Conservation (phyloP, 2,329 filamentous ascomycete genomes). For the Diplodia corticola region DNA sequence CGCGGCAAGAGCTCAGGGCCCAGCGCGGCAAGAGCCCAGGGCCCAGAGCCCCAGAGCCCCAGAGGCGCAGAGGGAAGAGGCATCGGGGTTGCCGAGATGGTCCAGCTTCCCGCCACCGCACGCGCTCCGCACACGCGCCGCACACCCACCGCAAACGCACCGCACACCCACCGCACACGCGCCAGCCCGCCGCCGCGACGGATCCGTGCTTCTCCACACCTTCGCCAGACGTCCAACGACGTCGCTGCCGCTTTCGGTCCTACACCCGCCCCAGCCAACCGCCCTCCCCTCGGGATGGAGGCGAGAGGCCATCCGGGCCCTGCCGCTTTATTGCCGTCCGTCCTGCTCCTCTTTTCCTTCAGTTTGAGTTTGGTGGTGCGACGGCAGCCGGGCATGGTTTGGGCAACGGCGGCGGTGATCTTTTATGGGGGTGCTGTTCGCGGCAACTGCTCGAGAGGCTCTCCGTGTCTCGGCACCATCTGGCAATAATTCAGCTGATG, state of each 20-base stretch:
- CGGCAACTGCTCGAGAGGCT: not conserved
- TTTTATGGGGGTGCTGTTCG: constrained; percentile 7
- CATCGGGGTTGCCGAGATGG: constrained; percentile 7
- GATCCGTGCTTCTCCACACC: constrained; percentile 2
- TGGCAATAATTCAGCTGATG: too few relatives aligned
- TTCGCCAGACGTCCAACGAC: not conserved
- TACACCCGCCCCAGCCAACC: not conserved
- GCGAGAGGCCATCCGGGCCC: not conserved
- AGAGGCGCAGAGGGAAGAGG: not conserved
- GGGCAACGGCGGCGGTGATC: constrained; percentile 1
- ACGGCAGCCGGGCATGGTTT: not conserved
- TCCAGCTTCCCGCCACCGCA: not conserved
- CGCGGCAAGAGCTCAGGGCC: not conserved
- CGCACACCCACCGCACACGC: not conserved
- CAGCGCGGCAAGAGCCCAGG: not conserved
- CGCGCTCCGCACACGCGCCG: too few relatives aligned
- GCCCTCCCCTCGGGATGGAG: not conserved
- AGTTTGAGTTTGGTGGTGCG: constrained; percentile 19
- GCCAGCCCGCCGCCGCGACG: not conserved
- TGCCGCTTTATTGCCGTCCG: not conserved
- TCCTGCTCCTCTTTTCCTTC: not conserved
- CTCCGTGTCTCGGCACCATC: too few relatives aligned
- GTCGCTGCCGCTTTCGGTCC: not conserved
- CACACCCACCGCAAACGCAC: not conserved
- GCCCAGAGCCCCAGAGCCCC: too few relatives aligned